Base-by-base conservation (phyloP, 208 protist genomes). In the Crithidia sp. region DNA sequence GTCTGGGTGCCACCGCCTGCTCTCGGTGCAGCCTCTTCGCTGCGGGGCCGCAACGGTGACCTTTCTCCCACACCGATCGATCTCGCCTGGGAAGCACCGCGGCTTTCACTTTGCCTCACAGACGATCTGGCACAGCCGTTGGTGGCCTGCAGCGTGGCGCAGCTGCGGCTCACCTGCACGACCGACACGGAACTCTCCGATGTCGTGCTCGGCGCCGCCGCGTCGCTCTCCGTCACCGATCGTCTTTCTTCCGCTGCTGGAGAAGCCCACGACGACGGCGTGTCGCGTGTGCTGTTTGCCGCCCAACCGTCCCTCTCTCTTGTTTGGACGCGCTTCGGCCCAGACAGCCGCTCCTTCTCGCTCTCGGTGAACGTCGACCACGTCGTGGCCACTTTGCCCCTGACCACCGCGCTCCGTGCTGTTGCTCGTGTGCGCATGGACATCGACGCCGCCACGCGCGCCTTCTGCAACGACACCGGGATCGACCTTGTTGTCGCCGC, bases 381-480 rank as follows among this genome's bases (percentile, higher is more conserved):
- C n/a, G 67, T 79, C 10, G 37, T 74, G 2, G 60, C 53, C 14
- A 79, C 74, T 45, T 37, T 74, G 54, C 74, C 74, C 0, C 44
- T 69, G 36, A 54, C 14, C 6, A 69, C 74, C 12, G 55, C 53
- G 16, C 49, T 59, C 8, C 74, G 67, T 16, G 49, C 61, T 10
- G 13, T 73, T 45, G 67, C 60, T 2, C 10, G 44, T 10, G 37
- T 50, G 9, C 19, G 13, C 0, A n/a, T 43, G 14, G 47, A 67
- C 12, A 28, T 57, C 14, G 67, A 56, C 52, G 14, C 12, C 16
- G 60, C 54, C 14, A 53, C 9, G 7, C 66, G 3, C 49, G 60
- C 47, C 45, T 69, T 79, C 41, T 54, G 43, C 4, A 79, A 79
- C 40, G 67, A 70, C 40, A 62, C 60, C 36, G 74, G 74, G 13